phyloP scores from a whole-genome alignment of 495 filamentous ascomycete species.

The Aspergillus carlsbadensis region DNA sequence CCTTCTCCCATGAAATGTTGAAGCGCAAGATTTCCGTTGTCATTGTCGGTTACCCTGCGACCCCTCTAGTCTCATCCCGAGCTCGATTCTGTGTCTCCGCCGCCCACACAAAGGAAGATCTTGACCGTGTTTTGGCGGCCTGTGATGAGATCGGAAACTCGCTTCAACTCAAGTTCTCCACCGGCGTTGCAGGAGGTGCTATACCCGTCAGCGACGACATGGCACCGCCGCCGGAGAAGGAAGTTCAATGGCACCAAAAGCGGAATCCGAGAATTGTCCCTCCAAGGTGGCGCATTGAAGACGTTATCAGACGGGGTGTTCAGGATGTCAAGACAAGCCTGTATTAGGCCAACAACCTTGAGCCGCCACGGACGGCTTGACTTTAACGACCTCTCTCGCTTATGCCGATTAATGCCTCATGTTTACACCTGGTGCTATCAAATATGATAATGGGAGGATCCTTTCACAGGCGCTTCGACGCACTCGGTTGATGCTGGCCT shows the following conservation, averaged over 20 bases:
- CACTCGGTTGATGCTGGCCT: slow-evolving; percentile 44
- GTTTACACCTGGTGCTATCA: slow-evolving; percentile 10
- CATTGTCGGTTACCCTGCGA: slow-evolving; percentile 95
- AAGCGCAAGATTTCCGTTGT: slow-evolving; percentile 97
- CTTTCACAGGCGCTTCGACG: slow-evolving; percentile 16
- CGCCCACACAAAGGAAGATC: slow-evolving; percentile 95
- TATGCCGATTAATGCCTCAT: slow-evolving; percentile 9
- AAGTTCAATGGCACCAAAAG: slow-evolving; percentile 56
- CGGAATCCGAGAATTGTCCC: slow-evolving; percentile 52
- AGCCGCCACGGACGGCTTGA: slow-evolving; percentile 1
- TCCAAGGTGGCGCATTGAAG: slow-evolving; percentile 78
- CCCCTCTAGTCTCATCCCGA: slow-evolving; percentile 90
- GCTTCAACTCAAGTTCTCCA: slow-evolving; percentile 93
- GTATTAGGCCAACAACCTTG: slow-evolving; percentile 25
- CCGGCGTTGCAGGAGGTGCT: slow-evolving; percentile 85
- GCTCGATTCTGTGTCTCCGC: slow-evolving; percentile 95
- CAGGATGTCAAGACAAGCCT: slow-evolving; percentile 74
- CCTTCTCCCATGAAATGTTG: slow-evolving; percentile 98
- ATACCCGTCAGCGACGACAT: slow-evolving; percentile 69
- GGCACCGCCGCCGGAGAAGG: slow-evolving; percentile 67
- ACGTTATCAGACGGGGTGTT: slow-evolving; percentile 75
- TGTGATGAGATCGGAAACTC: slow-evolving; percentile 93
- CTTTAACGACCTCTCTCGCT: slow-evolving; percentile 7
- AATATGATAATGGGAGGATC: slow-evolving; percentile 12
- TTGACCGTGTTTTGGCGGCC: slow-evolving; percentile 84